Percentiles rank a stretch among this genome's conserved stretches.
Evolutionary conservation across 129 eudicot genomes (phyloP).

Genomic region (Lactuca saligna): DNA sequence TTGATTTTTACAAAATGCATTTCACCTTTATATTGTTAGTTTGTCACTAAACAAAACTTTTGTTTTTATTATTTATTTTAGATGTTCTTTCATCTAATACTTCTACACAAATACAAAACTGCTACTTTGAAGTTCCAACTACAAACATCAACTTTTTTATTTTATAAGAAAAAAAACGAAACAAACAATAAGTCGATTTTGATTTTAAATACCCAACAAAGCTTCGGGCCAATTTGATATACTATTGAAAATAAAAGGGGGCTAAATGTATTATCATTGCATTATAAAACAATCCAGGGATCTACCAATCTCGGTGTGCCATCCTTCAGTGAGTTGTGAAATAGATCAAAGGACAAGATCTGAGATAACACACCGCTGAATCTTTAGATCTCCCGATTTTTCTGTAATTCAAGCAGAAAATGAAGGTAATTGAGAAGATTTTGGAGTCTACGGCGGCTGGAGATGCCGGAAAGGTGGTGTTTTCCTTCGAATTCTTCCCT

Average conservation of each 20-base stretch:
- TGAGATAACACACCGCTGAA: slow-evolving; percentile 12
- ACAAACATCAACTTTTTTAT: no score
- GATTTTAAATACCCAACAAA: background rate
- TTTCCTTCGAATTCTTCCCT: slow-evolving; percentile 96
- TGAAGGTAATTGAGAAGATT: slow-evolving; percentile 97
- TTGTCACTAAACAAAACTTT: no score
- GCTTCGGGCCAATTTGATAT: background rate
- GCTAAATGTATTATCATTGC: slow-evolving; percentile 13
- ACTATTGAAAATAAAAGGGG: slow-evolving; percentile 7
- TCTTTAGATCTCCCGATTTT: slow-evolving; percentile 20
- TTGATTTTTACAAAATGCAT: no score
- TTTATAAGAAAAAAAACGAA: background rate
- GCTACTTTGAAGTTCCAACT: no score
- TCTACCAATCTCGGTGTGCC: slow-evolving; percentile 23
- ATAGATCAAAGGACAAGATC: slow-evolving; percentile 19
- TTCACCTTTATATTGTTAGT: no score
- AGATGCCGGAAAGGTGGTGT: slow-evolving; percentile 48
- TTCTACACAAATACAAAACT: no score
- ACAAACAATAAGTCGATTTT: background rate
- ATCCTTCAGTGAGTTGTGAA: slow-evolving; percentile 24
- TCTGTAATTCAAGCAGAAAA: slow-evolving; percentile 21
- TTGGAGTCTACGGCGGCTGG: slow-evolving; percentile 47
- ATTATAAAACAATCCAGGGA: slow-evolving; percentile 20
- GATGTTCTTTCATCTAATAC: no score
- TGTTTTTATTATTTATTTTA: no score